A percentile compares a stretch with the other conserved stretches of the same genome.
phyloP scores from a whole-genome alignment of 2,329 filamentous ascomycete genomes.

The Lachnellula subtilissima region DNA sequence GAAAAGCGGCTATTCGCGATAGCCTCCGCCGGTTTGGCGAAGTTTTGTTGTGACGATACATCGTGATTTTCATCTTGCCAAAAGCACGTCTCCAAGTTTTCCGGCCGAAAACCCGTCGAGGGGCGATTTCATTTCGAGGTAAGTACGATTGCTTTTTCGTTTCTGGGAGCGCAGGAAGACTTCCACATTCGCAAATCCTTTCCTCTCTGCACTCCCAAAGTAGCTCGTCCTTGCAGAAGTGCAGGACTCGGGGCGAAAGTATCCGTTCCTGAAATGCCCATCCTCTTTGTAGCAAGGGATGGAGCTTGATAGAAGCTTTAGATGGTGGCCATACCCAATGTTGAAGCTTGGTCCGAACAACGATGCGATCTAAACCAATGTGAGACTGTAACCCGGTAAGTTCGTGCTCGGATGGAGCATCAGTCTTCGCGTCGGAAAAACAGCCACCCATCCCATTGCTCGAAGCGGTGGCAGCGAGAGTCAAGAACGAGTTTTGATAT shows the following conservation, averaged over 20 bases:
- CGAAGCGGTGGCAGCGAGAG: conserved; percentile 8
- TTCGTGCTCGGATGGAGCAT: neutral
- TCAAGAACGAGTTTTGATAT: conserved; percentile 21
- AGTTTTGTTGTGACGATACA: neutral
- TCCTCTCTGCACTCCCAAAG: neutral
- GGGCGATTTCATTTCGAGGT: neutral
- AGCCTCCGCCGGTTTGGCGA: neutral
- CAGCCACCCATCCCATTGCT: neutral
- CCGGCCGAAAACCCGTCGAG: neutral
- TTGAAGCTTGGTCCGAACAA: neutral
- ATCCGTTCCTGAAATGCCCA: neutral
- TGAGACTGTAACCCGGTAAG: neutral
- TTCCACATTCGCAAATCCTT: neutral
- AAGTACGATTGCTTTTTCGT: neutral
- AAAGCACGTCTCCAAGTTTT: neutral
- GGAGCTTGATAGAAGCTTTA: neutral
- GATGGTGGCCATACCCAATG: neutral
- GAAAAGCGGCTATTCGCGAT: neutral
- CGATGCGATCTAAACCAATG: neutral
- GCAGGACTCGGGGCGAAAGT: neutral
- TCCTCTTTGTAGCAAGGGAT: neutral
- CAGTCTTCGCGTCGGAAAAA: neutral
- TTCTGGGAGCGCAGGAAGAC: neutral
- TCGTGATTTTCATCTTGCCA: neutral
- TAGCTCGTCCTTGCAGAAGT: neutral